Evolutionary conservation across 495 filamentous ascomycete genomes (phyloP).

Genomic region (Annulohypoxylon maeteangense): DNA sequence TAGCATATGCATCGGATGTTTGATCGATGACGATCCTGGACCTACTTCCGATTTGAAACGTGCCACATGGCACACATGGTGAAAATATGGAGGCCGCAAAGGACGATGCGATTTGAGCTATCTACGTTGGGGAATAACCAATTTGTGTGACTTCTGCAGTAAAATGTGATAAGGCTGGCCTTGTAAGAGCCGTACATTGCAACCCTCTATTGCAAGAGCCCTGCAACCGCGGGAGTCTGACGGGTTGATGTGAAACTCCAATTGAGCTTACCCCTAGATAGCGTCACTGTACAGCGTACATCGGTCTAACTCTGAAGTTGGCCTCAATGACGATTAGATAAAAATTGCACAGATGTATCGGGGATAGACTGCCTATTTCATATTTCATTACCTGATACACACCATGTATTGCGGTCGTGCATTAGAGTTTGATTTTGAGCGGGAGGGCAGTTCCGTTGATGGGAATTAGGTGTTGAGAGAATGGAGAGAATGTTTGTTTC

Average conservation of each 20-base stretch:
- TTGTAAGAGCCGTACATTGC: constrained; percentile 10
- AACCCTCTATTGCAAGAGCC: constrained; percentile 24
- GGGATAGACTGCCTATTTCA: not conserved
- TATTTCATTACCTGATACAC: constrained; percentile 7
- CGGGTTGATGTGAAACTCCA: constrained; percentile 34
- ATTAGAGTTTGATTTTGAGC: constrained; percentile 5
- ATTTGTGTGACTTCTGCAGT: not conserved
- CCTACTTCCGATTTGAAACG: constrained; percentile 25
- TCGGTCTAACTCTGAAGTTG: not conserved
- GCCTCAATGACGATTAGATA: constrained; percentile 1
- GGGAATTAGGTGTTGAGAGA: not conserved
- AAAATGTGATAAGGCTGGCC: not conserved
- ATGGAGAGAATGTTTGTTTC: not conserved
- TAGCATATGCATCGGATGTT: constrained; percentile 5
- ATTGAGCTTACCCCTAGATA: constrained; percentile 37
- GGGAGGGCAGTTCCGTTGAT: not conserved
- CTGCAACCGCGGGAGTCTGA: constrained; percentile 38
- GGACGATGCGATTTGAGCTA: not conserved
- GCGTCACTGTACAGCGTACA: not conserved
- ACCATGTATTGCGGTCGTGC: constrained; percentile 12
- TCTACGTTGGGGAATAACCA: constrained; percentile 9
- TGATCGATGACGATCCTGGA: constrained; percentile 21
- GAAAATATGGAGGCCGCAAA: not conserved
- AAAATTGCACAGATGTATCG: constrained; percentile 13
- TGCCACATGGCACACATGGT: constrained; percentile 7